Conservation (phyloP, 768 basidiomycete species). For the Gymnopilus junonius region DNA sequence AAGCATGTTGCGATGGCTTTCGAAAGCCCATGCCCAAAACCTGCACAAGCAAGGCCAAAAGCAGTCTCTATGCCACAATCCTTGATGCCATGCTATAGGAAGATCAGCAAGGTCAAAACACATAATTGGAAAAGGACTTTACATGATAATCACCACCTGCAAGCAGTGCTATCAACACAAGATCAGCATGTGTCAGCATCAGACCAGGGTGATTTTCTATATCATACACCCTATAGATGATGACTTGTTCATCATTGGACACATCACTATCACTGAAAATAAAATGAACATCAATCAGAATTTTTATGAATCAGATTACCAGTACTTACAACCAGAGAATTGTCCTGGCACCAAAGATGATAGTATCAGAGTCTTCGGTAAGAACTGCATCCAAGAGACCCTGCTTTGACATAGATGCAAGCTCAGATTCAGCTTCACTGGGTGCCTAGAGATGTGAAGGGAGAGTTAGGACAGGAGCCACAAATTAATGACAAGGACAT, state of each 20-base stretch:
- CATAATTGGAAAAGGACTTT: background rate
- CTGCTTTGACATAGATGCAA: no score
- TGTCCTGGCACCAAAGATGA: background rate
- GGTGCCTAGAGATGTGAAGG: background rate
- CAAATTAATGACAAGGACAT: no score
- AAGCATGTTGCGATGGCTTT: background rate
- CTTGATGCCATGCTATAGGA: no score
- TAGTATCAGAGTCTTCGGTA: no score
- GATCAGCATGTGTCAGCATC: no score
- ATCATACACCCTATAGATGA: background rate
- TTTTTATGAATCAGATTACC: background rate
- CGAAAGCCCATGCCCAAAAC: background rate
- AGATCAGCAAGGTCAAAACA: background rate
- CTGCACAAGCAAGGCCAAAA: background rate
- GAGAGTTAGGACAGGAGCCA: background rate
- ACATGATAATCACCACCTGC: conserved; percentile 7
- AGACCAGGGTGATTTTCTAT: background rate
- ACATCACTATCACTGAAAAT: background rate
- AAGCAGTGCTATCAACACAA: conserved; percentile 5
- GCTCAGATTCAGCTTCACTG: conserved; percentile 5
- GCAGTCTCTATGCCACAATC: no score
- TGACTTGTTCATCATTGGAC: conserved; percentile 4
- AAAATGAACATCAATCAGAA: background rate
- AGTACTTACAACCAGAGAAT: background rate
- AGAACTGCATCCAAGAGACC: no score